Evolutionary conservation across 495 filamentous ascomycete species (phyloP).

Genomic region (Trichoderma virens): DNA sequence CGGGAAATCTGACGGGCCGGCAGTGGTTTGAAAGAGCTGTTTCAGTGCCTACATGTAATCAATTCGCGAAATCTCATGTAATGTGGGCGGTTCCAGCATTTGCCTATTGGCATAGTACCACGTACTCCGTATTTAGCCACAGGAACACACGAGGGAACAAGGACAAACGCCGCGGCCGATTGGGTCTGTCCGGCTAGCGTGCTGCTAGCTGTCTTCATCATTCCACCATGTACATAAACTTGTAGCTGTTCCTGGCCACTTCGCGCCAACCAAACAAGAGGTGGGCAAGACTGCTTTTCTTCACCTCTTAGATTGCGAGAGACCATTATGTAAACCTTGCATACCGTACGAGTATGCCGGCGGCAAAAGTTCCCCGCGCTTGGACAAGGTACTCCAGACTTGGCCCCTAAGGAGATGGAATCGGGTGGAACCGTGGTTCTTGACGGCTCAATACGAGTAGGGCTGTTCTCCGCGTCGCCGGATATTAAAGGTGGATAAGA

Average conservation of each 20-base stretch:
- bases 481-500: background rate
- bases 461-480: background rate
- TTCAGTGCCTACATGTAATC: background rate
- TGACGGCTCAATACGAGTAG: background rate
- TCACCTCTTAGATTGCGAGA: background rate
- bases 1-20: background rate
- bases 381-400: background rate
- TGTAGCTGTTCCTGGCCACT: background rate
- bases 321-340: background rate
- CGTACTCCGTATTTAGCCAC: background rate
- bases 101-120: too few relatives aligned
- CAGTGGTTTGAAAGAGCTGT: background rate
- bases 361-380: background rate
- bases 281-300: background rate
- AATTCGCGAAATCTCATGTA: background rate
- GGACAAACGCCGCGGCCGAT: background rate
- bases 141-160: background rate
- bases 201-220: background rate
- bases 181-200: background rate
- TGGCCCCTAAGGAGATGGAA: background rate
- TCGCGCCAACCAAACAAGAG: background rate
- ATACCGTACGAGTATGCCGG: too few relatives aligned
- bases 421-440: background rate
- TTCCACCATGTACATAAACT: background rate
- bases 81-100: too few relatives aligned